These are phyloP conservation scores for Pseudomassariella vexata DNA, from an alignment of 2,329 filamentous ascomycete species.

Conservation along the genomic window DNA sequence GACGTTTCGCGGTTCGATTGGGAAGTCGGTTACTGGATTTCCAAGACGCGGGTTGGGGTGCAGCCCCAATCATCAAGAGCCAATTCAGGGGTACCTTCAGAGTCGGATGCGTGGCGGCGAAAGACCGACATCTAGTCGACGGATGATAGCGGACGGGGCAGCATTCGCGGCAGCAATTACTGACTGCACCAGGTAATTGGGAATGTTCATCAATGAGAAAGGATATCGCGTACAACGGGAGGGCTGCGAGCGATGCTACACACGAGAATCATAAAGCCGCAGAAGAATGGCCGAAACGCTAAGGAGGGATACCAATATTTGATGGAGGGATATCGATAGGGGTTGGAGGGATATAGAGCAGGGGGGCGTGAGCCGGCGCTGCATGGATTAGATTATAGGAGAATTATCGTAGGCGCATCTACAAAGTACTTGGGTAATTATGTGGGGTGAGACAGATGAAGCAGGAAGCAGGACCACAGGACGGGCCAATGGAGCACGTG, in stretches of 20 bases:
- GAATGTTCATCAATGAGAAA: neutral
- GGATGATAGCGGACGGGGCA: conserved; percentile 1
- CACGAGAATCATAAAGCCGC: conserved; percentile 1
- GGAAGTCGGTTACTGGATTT: too few relatives aligned
- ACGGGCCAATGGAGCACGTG: too few relatives aligned
- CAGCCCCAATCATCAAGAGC: too few relatives aligned
- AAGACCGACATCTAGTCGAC: conserved; percentile 11
- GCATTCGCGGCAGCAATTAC: conserved; percentile 4
- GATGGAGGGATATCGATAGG: conserved; percentile 6
- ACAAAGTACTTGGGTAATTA: too few relatives aligned
- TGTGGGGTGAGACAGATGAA: too few relatives aligned
- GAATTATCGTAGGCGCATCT: too few relatives aligned
- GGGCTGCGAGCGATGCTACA: too few relatives aligned
- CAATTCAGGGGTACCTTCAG: too few relatives aligned
- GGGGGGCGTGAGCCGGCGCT: conserved; percentile 2
- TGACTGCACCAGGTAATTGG: neutral
- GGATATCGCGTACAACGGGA: too few relatives aligned
- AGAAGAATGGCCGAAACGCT: neutral
- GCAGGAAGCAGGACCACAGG: too few relatives aligned
- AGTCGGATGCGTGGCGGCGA: too few relatives aligned
- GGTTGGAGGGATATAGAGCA: conserved; percentile 6
- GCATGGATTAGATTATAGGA: neutral
- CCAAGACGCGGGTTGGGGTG: too few relatives aligned
- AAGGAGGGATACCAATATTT: conserved; percentile 7
- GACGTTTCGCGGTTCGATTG: neutral